Conservation (phyloP, 139 green algal species). For the Chlorella ohadii region DNA sequence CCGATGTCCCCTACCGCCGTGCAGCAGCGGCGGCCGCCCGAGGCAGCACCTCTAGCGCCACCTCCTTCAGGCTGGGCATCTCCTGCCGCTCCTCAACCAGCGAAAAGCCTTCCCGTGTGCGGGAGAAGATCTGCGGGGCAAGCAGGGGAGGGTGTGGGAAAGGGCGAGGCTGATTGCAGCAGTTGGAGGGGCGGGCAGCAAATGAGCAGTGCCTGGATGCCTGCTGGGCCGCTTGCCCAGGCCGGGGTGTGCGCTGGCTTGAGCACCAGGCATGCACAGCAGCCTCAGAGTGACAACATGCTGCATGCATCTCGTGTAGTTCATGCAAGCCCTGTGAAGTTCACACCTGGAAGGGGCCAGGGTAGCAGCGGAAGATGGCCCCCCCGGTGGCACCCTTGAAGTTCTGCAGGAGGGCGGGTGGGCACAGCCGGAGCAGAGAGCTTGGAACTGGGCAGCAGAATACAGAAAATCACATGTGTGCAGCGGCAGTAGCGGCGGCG, state of each 20-base stretch:
- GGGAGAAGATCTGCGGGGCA: slow-evolving; percentile 65
- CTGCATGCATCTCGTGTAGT: no score
- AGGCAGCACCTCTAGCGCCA: slow-evolving; percentile 85
- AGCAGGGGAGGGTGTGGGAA: background rate
- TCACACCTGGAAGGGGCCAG: slow-evolving; percentile 71
- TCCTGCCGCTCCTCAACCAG: slow-evolving; percentile 68
- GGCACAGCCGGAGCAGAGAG: background rate
- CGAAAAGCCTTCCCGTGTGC: slow-evolving; percentile 34
- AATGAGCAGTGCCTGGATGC: no score
- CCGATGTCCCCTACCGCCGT: slow-evolving; percentile 1
- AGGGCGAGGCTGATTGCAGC: background rate
- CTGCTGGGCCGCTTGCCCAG: no score
- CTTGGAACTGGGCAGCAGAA: background rate
- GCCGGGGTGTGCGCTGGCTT: no score
- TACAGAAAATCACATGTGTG: background rate
- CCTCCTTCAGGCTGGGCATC: slow-evolving; percentile 79
- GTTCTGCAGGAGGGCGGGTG: background rate
- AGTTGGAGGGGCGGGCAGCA: background rate
- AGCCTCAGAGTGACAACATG: no score
- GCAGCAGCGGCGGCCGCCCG: background rate
- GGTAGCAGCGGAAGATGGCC: slow-evolving; percentile 81
- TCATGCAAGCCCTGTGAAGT: no score
- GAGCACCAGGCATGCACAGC: no score
- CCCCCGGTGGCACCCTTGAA: slow-evolving; percentile 38
- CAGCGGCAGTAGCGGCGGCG: background rate